A percentile compares a stretch with the other conserved stretches of the same genome.
Evolutionary conservation across 2,329 filamentous ascomycete species (phyloP).

Genomic region (Arthrobotrys sinensis): DNA sequence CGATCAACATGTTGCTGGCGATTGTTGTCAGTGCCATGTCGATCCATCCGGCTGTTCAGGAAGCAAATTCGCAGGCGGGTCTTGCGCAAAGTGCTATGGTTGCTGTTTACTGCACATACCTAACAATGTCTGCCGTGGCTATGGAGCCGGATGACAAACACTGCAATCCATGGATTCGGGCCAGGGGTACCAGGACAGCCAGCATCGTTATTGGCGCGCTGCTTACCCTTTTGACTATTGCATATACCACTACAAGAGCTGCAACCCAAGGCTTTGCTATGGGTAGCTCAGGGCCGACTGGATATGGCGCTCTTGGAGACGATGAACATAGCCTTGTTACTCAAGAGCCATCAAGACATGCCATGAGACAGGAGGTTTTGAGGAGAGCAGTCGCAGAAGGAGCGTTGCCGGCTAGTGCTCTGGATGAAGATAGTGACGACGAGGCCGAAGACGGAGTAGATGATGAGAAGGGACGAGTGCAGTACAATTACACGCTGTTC

Average conservation of each 20-base stretch:
- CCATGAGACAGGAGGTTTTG: conserved; percentile 93
- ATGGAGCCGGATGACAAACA: conserved; percentile 97
- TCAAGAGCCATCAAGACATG: conserved; percentile 82
- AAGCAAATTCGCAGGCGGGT: conserved; percentile 91
- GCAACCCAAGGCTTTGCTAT: conserved; percentile 90
- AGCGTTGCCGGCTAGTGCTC: conserved; percentile 88
- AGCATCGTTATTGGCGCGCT: conserved; percentile 93
- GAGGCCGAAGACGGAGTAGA: conserved; percentile 76
- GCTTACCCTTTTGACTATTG: conserved; percentile 95
- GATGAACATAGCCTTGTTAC: conserved; percentile 92
- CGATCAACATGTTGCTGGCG: conserved; percentile 89
- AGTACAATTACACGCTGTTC: conserved; percentile 97
- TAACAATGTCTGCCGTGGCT: conserved; percentile 97
- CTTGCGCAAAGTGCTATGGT: conserved; percentile 98
- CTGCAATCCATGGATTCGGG: conserved; percentile 92
- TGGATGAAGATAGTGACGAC: conserved; percentile 77
- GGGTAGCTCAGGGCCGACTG: conserved; percentile 75
- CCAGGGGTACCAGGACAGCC: conserved; percentile 88
- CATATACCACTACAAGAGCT: conserved; percentile 96
- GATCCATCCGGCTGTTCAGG: conserved; percentile 90
- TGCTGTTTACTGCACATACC: conserved; percentile 96
- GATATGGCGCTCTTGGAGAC: conserved; percentile 75
- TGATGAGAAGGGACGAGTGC: conserved; percentile 88
- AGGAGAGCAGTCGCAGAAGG: conserved; percentile 93
- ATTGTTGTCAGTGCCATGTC: conserved; percentile 85